phyloP scores from a whole-genome alignment of 257 asterid species.

The Nicotiana noctiflora region DNA sequence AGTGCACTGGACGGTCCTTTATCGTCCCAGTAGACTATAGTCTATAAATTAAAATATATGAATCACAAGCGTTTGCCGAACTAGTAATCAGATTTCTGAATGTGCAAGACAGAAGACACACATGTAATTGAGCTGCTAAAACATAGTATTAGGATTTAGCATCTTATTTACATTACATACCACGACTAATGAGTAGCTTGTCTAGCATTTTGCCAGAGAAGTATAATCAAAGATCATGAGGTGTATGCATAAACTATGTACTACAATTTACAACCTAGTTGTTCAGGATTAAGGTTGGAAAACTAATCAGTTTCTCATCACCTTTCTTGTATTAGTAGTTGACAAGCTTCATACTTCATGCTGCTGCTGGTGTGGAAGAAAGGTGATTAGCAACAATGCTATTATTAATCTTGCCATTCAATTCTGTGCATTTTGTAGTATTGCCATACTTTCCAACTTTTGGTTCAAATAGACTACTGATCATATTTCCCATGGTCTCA shows the following conservation, averaged over 20 bases:
- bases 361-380: conserved; percentile 58
- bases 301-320: background rate
- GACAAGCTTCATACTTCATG: conserved; percentile 23
- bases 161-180: background rate
- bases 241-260: background rate
- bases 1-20: too few relatives aligned
- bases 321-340: background rate
- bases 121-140: background rate
- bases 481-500: conserved; percentile 37
- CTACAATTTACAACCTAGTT: background rate
- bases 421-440: conserved; percentile 44
- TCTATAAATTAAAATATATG: background rate
- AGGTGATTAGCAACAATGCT: conserved; percentile 24
- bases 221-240: background rate
- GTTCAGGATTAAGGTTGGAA: background rate
- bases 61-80: background rate
- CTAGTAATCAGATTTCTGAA: background rate
- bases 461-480: conserved; percentile 47
- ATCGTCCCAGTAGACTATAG: too few relatives aligned
- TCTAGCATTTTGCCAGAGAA: background rate
- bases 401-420: conserved; percentile 28
- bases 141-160: background rate
- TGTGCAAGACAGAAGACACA: background rate
- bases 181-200: background rate
- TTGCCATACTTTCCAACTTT: conserved; percentile 23